A percentile compares a stretch with the other conserved stretches of the same genome.
phyloP scores from a whole-genome alignment of 768 basidiomycete species.

The Russula emetica region DNA sequence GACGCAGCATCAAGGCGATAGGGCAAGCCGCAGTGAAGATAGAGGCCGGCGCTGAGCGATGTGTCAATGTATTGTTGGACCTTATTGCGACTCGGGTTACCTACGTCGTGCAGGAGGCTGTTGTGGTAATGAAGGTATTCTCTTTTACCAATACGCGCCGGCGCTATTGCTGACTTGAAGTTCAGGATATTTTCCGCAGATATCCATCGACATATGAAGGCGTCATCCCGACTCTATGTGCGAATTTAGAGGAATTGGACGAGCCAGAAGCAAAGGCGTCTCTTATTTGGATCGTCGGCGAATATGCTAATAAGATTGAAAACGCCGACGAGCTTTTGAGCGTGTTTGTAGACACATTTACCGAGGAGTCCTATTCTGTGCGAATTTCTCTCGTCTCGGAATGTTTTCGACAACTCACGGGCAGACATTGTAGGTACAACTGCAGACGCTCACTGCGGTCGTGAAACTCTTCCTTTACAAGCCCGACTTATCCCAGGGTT shows the following conservation, averaged over 20 bases:
- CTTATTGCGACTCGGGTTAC: slow-evolving; percentile 90
- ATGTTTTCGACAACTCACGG: neutral
- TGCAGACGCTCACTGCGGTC: slow-evolving; percentile 87
- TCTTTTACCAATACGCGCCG: too few relatives aligned
- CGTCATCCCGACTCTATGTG: slow-evolving; percentile 90
- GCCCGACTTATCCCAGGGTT: slow-evolving; percentile 85
- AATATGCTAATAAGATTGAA: slow-evolving; percentile 89
- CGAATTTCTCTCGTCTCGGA: slow-evolving; percentile 29
- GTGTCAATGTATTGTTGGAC: slow-evolving; percentile 90
- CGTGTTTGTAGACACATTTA: slow-evolving; percentile 88
- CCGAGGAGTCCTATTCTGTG: slow-evolving; percentile 89
- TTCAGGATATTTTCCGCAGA: slow-evolving; percentile 94
- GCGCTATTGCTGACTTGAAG: neutral
- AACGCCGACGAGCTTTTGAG: slow-evolving; percentile 91
- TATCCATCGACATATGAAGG: slow-evolving; percentile 97
- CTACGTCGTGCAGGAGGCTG: slow-evolving; percentile 97
- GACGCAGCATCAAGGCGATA: slow-evolving; percentile 91
- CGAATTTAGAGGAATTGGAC: slow-evolving; percentile 93
- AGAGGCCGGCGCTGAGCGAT: slow-evolving; percentile 86
- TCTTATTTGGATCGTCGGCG: slow-evolving; percentile 98
- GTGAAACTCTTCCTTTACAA: slow-evolving; percentile 96
- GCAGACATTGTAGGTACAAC: slow-evolving; percentile 41
- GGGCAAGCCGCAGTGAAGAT: slow-evolving; percentile 97
- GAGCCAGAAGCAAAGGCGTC: slow-evolving; percentile 98
- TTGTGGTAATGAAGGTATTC: slow-evolving; percentile 95